Conservation (phyloP, 2,329 filamentous ascomycete genomes). For the Amesomyces nigricolor region DNA sequence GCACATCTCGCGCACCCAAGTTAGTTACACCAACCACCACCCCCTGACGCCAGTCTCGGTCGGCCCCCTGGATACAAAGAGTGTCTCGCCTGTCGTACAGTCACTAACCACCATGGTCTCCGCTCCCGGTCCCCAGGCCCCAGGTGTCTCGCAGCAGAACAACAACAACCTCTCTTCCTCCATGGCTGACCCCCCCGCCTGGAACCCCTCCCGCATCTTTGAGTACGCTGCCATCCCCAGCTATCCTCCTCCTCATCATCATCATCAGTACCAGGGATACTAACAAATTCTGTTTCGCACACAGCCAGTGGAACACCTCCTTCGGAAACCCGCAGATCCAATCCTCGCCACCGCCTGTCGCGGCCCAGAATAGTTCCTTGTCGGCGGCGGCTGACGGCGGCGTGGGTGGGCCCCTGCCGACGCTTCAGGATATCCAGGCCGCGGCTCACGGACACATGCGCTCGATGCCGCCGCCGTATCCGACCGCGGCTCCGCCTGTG, state of each 20-base stretch:
- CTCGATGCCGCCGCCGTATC: constrained; percentile 48
- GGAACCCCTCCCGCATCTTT: constrained; percentile 86
- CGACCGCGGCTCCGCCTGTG: constrained; percentile 41
- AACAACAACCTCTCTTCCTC: constrained; percentile 38
- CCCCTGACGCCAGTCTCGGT: constrained; percentile 76
- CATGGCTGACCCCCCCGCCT: constrained; percentile 59
- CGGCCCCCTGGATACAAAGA: constrained; percentile 66
- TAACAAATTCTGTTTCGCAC: constrained; percentile 25
- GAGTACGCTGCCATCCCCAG: constrained; percentile 58
- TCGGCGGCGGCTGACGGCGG: constrained; percentile 48
- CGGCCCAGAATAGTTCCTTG: constrained; percentile 46
- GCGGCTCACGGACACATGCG: constrained; percentile 34
- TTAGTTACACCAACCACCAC: constrained; percentile 65
- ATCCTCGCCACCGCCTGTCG: constrained; percentile 36
- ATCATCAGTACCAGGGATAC: constrained; percentile 8
- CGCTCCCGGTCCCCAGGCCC: constrained; percentile 50
- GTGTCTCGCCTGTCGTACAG: constrained; percentile 64
- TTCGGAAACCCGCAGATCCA: constrained; percentile 67
- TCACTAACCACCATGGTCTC: constrained; percentile 64
- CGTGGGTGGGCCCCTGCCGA: constrained; percentile 42
- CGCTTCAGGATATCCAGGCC: constrained; percentile 48
- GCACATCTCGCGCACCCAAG: constrained; percentile 49
- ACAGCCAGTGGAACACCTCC: constrained; percentile 89
- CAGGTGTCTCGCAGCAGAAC: constrained; percentile 41
- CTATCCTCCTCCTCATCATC: neutral